Conservation (phyloP, 2,329 filamentous ascomycete genomes). For the Sporothrix euskadiensis region DNA sequence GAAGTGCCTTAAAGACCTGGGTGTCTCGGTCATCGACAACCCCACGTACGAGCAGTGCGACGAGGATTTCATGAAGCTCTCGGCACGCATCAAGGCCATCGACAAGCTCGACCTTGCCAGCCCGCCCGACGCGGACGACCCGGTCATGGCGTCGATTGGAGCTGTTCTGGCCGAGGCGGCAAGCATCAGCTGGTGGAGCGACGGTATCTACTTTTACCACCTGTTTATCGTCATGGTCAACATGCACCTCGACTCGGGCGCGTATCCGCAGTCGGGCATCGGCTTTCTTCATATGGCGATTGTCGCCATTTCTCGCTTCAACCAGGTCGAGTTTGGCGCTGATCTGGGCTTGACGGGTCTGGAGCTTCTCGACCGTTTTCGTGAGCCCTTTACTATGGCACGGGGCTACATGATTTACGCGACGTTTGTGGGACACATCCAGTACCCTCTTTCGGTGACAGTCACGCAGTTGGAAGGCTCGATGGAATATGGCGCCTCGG, state of each 20-base stretch:
- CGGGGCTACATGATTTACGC: conserved; percentile 69
- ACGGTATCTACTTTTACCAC: conserved; percentile 71
- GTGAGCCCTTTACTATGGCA: conserved; percentile 65
- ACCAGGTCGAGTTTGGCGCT: conserved; percentile 66
- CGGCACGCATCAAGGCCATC: conserved; percentile 59
- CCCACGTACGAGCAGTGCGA: conserved; percentile 78
- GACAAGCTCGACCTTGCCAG: conserved; percentile 52
- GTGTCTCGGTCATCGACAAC: conserved; percentile 63
- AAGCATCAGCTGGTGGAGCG: conserved; percentile 71
- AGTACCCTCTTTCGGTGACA: conserved; percentile 60
- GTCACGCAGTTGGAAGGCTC: conserved; percentile 64
- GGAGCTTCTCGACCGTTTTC: conserved; percentile 63
- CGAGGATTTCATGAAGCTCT: conserved; percentile 65
- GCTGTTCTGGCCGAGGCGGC: conserved; percentile 70
- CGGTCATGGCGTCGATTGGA: conserved; percentile 62
- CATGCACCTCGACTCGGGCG: conserved; percentile 62
- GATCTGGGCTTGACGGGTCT: conserved; percentile 65
- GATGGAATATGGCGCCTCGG: conserved; percentile 64
- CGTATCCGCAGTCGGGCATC: conserved; percentile 68
- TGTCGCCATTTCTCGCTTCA: conserved; percentile 68
- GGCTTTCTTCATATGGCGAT: conserved; percentile 68
- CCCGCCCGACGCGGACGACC: conserved; percentile 49
- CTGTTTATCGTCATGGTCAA: conserved; percentile 66
- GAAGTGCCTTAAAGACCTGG: conserved; percentile 69
- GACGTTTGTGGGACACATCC: conserved; percentile 69